These are phyloP conservation scores for Antrodiella citrinella DNA, from an alignment of 768 basidiomycete genomes.

Conservation along the genomic window DNA sequence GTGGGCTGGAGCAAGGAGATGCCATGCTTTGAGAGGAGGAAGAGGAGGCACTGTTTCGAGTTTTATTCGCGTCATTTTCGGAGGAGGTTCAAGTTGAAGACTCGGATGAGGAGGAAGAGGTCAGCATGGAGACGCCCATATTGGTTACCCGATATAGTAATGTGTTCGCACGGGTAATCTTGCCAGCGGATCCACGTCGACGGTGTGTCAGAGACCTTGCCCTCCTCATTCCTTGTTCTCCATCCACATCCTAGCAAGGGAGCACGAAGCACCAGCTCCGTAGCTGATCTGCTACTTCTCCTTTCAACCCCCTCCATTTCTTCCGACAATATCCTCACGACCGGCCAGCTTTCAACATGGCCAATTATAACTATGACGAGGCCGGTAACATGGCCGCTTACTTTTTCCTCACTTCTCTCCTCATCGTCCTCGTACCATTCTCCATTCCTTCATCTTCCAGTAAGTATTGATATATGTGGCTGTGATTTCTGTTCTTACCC, in stretches of 20 bases:
- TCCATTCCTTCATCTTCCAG: conserved; percentile 50
- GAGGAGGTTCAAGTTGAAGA: no score
- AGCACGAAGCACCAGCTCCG: not conserved
- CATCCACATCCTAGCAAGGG: no score
- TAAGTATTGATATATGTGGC: conserved; percentile 22
- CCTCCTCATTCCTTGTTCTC: not conserved
- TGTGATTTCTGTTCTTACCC: not conserved
- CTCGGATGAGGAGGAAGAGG: not conserved
- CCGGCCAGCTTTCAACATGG: conserved; percentile 36
- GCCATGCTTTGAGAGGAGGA: not conserved
- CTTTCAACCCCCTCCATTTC: not conserved
- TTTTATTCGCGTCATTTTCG: not conserved
- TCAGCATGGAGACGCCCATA: not conserved
- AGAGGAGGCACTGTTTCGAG: not conserved
- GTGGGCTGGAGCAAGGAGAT: not conserved
- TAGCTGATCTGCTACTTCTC: not conserved
- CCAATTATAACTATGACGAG: conserved; percentile 82
- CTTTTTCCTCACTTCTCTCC: conserved; percentile 86
- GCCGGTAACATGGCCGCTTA: conserved; percentile 81
- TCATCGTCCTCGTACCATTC: conserved; percentile 72
- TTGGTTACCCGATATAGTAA: not conserved
- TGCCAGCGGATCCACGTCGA: not conserved
- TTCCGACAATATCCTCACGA: not conserved
- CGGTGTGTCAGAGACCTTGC: no score
- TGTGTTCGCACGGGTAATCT: not conserved